Evolutionary conservation across 495 filamentous ascomycete species (phyloP), one percentile per base, ranked within the genome.

Genomic region (Hyaloscypha hepaticicola): DNA sequence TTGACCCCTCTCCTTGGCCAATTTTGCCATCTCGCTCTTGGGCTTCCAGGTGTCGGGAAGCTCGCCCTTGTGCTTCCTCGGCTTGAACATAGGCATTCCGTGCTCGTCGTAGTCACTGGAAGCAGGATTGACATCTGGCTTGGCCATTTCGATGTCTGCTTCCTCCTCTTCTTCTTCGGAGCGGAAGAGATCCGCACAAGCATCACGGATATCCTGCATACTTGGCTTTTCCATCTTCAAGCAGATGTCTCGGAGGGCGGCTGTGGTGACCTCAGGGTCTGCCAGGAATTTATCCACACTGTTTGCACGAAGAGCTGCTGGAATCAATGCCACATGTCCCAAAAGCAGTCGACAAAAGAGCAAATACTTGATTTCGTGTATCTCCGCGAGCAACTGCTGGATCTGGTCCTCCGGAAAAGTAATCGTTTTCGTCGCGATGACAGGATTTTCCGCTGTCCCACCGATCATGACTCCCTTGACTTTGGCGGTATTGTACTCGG

Each of bases 301-400:
- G 14, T 68, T 65, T 19, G 78, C 75, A 19, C 71, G 64, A 0
- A 84, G 64, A 11, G 80, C 80, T 11, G 75, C 75, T 3, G 77
- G 79, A 9, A 85, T 69, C 14, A 83, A 70, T 11, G 77, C 71
- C 12, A 81, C 79, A n/a, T 82, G 78, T 0, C 77, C 74, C 21
- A 83, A 70, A 16, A 84, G 69, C 7, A 82, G 75, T 26, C 82
- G 77, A 58, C 82, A 82, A 60, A 84, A 80, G 7, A 85, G 69
- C 11, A 82, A 70, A 45, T 76, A 69, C 67, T 83, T 82, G 62
- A 84, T 80, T 59, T 83, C 78, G 25, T 73, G 69, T 34, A 83
- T 74, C 22, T 83, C 79, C 14, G 71, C 64, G 16, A 80, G 70
- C 3, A 82, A 68, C 22, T 64, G 51, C 27, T 77, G 73, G 33